Base-by-base conservation (phyloP, 2,329 filamentous ascomycete genomes). In the Fusarium algeriense region DNA sequence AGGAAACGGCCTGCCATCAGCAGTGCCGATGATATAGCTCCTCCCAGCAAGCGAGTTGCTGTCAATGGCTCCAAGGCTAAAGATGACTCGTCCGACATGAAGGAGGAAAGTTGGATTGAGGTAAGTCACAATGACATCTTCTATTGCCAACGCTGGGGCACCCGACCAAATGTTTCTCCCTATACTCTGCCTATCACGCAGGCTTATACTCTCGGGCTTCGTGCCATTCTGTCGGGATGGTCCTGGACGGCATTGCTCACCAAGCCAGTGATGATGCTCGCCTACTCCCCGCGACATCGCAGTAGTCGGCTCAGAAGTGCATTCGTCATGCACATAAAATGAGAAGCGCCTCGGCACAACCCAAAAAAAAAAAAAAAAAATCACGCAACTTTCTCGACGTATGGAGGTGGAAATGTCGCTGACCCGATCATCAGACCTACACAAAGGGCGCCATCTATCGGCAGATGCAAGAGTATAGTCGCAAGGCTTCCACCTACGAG, bases 391-490 rank as follows among this genome's bases (percentile, higher is more conserved):
- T 65, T n/a, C 46, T 73, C 71, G 70, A 69, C 64, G 44, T 60
- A 63, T 68, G 60, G 35, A 64, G 50, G 62, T 65, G 64, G 54
- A 69, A 58, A 63, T 68, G 60, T 70, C 73, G 70, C 75, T 78
- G 69, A 78, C 75, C 64, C 62, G 62, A 67, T 63, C 65, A 68
- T 68, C 74, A 83, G 81, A 71, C 78, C 58, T 83, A 82, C 67
- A 83, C 80, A 67, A 99, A 98, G 84, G 96, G 97, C 85, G 96
- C 96, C 71, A 97, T 99, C 80, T 92, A 93, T 77, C 93, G 97
- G 64, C 95, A 98, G 83, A 97, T 99, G 94, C 93, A 94, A 79
- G 96, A 98, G 83, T 98, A 97, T 83, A 97, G 97, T 83, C 91
- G 96, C 75, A 94, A 97, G 80, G 95, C 94, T 80, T 87, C 88